Evolutionary conservation across 2,329 filamentous ascomycete genomes (phyloP).

Genomic region (Cryphonectria carpinicola): DNA sequence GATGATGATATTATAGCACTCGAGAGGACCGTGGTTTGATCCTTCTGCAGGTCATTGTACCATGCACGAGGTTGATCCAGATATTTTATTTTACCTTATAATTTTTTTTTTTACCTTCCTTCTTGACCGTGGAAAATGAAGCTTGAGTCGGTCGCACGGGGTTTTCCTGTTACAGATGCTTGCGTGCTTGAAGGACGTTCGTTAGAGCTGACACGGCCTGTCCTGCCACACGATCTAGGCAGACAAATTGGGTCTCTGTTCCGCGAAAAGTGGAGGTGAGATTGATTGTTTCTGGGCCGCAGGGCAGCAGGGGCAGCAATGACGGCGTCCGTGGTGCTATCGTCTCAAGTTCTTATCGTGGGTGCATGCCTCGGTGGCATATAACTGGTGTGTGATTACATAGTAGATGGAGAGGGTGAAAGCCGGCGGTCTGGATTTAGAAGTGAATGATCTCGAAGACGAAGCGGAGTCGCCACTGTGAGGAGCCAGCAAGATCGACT

Average conservation of each 20-base stretch:
- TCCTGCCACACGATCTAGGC: neutral
- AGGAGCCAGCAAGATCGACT: constrained; percentile 1
- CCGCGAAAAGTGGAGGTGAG: neutral
- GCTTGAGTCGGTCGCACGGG: neutral
- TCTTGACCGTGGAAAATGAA: neutral
- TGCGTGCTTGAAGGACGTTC: neutral
- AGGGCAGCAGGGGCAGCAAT: neutral
- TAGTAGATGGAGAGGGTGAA: neutral
- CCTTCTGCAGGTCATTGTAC: constrained; percentile 1
- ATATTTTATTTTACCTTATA: neutral
- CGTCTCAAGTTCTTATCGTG: neutral
- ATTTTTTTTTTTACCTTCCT: no score
- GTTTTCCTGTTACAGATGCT: neutral
- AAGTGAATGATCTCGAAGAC: neutral
- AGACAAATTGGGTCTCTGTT: neutral
- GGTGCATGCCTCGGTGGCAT: neutral
- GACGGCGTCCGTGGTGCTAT: neutral
- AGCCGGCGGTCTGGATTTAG: neutral
- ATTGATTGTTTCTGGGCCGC: constrained; percentile 2
- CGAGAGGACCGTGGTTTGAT: neutral
- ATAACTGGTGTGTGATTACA: neutral
- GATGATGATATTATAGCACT: neutral
- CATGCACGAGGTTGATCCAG: neutral
- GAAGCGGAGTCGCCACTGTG: neutral
- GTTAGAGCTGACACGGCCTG: neutral